Evolutionary conservation across 23 red algal genomes (phyloP).

Genomic region (Gracilaria vermiculophylla): DNA sequence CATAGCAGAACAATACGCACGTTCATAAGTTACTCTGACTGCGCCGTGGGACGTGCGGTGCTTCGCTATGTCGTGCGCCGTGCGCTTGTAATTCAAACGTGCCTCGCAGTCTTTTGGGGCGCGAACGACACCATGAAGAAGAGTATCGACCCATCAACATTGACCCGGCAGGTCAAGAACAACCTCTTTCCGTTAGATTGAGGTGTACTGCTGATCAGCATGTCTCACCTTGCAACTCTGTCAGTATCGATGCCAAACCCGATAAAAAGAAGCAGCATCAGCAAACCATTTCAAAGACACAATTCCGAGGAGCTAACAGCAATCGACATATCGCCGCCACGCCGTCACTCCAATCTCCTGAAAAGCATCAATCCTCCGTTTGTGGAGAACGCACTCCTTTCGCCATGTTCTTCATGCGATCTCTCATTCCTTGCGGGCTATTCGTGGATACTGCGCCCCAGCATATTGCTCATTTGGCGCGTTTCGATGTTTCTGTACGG

Average conservation of each 20-base stretch:
- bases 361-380: background rate
- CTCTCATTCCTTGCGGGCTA: background rate
- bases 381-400: background rate
- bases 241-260: background rate
- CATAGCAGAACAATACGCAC: too few species aligned
- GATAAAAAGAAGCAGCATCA: background rate
- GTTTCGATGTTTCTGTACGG: constrained; percentile 1
- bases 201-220: background rate
- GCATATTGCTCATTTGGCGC: background rate
- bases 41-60: background rate
- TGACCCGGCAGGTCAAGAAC: background rate
- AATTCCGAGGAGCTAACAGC: background rate
- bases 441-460: background rate
- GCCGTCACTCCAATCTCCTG: background rate
- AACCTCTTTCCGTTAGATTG: background rate
- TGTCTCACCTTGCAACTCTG: background rate
- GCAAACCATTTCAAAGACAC: background rate
- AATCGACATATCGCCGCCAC: background rate
- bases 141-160: background rate
- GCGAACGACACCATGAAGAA: background rate
- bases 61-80: background rate
- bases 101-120: background rate
- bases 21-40: too few species aligned
- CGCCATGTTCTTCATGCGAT: background rate
- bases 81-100: background rate